Evolutionary conservation across 2,329 filamentous ascomycete species (phyloP).

Genomic region (Aureobasidium sp.): DNA sequence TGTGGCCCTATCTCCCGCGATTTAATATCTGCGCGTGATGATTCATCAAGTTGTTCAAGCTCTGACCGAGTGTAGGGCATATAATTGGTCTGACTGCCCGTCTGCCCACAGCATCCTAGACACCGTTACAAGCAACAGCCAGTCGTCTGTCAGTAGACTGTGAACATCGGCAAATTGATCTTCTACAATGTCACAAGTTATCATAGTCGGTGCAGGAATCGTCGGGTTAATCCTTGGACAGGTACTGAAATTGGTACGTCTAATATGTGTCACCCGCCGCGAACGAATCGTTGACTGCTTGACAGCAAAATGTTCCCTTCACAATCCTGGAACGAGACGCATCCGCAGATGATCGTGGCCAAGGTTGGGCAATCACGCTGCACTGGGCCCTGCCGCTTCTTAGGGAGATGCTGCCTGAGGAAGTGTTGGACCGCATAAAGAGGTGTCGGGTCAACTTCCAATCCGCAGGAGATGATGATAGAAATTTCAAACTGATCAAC

Average conservation of each 20-base stretch:
- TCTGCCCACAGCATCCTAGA: background rate
- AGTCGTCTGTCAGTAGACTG: background rate
- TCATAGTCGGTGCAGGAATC: slow-evolving; percentile 9
- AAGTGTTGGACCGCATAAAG: background rate
- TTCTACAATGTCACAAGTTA: background rate
- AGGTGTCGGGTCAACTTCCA: background rate
- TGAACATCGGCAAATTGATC: background rate
- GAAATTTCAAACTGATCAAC: slow-evolving; percentile 11
- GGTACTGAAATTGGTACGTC: background rate
- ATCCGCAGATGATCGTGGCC: background rate
- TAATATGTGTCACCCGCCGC: background rate
- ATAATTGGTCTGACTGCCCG: background rate
- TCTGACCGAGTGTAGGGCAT: background rate
- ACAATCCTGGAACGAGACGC: slow-evolving; percentile 5
- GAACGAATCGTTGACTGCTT: background rate
- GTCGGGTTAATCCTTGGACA: slow-evolving; percentile 9
- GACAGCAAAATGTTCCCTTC: slow-evolving; percentile 13
- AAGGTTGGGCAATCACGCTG: slow-evolving; percentile 12
- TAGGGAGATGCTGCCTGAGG: background rate
- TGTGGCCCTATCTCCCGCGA: too few relatives aligned
- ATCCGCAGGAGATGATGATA: background rate
- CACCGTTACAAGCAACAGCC: background rate
- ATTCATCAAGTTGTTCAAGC: background rate
- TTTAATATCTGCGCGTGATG: too few relatives aligned
- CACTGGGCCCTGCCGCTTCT: slow-evolving; percentile 12